These are phyloP conservation scores for Aspergillus sparsus DNA, from an alignment of 495 filamentous ascomycete genomes.

Conservation along the genomic window DNA sequence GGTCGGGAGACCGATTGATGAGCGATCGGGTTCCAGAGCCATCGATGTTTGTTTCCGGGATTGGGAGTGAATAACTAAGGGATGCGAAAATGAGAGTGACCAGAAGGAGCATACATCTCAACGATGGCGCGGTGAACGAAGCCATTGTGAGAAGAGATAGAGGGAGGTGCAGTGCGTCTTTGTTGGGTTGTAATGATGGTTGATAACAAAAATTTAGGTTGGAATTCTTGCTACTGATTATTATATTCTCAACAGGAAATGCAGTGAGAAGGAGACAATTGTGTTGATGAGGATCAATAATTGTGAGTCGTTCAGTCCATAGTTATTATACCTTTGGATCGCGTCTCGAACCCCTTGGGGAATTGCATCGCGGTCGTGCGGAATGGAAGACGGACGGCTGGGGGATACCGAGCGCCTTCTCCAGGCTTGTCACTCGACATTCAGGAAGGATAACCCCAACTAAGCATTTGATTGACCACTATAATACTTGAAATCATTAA, in stretches of 20 bases:
- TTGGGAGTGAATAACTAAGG: conserved; percentile 13
- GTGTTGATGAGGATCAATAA: not conserved
- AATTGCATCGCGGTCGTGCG: conserved; percentile 10
- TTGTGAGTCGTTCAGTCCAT: not conserved
- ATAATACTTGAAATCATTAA: too few relatives aligned
- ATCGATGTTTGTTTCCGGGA: not conserved
- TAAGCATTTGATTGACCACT: too few relatives aligned
- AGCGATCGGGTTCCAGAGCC: not conserved
- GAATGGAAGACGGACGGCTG: conserved; percentile 18
- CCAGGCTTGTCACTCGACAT: not conserved
- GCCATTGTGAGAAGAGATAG: not conserved
- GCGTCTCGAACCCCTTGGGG: conserved; percentile 1
- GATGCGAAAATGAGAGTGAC: conserved; percentile 15
- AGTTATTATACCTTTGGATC: conserved; percentile 14
- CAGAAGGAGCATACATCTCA: conserved; percentile 12
- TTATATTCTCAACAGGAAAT: too few relatives aligned
- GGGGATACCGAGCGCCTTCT: conserved; percentile 4
- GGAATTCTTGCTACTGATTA: too few relatives aligned
- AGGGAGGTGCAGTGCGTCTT: not conserved
- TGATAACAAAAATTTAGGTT: too few relatives aligned
- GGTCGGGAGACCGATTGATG: conserved; percentile 8
- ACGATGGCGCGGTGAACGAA: conserved; percentile 3
- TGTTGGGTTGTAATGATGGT: not conserved
- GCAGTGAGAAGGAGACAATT: too few relatives aligned
- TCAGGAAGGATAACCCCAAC: too few relatives aligned